Conservation (phyloP, 352 stramenopile genomes). For the Pythium insidiosum region DNA sequence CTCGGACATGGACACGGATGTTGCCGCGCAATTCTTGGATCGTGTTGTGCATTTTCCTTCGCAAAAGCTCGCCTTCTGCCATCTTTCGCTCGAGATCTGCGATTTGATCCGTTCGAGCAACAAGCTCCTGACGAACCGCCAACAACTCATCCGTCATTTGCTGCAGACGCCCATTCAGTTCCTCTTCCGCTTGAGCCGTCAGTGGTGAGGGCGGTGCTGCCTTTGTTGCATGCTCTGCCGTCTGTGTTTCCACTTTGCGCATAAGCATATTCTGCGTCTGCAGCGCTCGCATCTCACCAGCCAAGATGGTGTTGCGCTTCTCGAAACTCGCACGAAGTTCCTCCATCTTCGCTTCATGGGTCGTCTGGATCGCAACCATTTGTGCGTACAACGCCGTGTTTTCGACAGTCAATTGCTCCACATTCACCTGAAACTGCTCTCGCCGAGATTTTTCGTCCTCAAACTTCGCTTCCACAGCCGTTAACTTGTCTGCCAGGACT, state of each 20-base stretch:
- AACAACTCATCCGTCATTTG: slow-evolving; percentile 70
- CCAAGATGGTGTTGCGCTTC: slow-evolving; percentile 60
- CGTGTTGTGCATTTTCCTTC: slow-evolving; percentile 97
- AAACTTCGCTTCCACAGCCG: slow-evolving; percentile 60
- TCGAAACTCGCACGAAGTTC: slow-evolving; percentile 61
- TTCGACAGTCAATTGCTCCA: slow-evolving; percentile 78
- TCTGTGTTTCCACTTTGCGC: slow-evolving; percentile 19
- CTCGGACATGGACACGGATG: slow-evolving; percentile 95
- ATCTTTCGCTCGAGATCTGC: slow-evolving; percentile 55
- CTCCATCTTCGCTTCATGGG: slow-evolving; percentile 77
- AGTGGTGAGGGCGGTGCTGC: not conserved
- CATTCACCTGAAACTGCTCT: slow-evolving; percentile 83
- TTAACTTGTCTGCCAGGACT: slow-evolving; percentile 55
- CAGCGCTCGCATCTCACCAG: slow-evolving; percentile 66
- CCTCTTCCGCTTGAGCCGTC: slow-evolving; percentile 30
- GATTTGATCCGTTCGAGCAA: slow-evolving; percentile 52
- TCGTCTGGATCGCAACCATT: slow-evolving; percentile 80
- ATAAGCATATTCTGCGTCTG: slow-evolving; percentile 74
- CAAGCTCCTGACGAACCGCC: slow-evolving; percentile 48
- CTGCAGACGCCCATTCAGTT: slow-evolving; percentile 40
- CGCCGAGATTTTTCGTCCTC: slow-evolving; percentile 72
- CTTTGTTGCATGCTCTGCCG: too few relatives aligned
- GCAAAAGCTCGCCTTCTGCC: slow-evolving; percentile 54
- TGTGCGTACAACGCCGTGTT: slow-evolving; percentile 82
- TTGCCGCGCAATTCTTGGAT: slow-evolving; percentile 99